Percentiles rank a stretch among this genome's conserved stretches.
These are phyloP conservation scores for Pterocarpus macrocarpus DNA, from an alignment of 306 rosid species.

Conservation along the genomic window DNA sequence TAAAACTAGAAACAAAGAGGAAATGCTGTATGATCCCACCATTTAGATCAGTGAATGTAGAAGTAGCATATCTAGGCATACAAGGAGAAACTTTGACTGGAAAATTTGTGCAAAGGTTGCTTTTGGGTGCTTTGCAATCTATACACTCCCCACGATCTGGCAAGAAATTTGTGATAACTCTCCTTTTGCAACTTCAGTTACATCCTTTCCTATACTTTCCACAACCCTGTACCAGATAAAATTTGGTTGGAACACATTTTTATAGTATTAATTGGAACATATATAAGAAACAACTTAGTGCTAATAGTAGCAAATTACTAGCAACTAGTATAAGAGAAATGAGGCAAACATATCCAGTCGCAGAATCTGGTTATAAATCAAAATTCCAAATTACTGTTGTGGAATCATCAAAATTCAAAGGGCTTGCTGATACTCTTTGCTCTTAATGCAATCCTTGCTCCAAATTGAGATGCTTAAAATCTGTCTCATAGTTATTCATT, in stretches of 20 bases:
- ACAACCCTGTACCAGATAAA: constrained; percentile 61
- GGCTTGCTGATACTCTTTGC: no score
- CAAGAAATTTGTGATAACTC: constrained; percentile 81
- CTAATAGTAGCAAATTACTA: no score
- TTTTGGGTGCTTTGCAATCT: constrained; percentile 75
- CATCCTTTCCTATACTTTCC: constrained; percentile 83
- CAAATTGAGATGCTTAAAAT: background rate
- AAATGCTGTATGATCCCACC: constrained; percentile 76
- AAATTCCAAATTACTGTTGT: no score
- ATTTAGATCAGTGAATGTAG: constrained; percentile 77
- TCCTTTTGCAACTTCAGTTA: constrained; percentile 72
- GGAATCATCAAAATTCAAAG: no score
- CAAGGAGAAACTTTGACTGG: constrained; percentile 67
- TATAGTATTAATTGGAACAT: background rate
- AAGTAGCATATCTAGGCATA: constrained; percentile 68
- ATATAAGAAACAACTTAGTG: background rate
- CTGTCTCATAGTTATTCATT: background rate
- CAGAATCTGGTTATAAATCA: no score
- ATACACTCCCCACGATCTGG: constrained; percentile 74
- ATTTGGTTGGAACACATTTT: constrained; percentile 3
- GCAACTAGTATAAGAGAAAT: no score
- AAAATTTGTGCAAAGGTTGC: constrained; percentile 74
- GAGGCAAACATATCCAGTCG: no score
- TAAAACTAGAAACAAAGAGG: constrained; percentile 77
- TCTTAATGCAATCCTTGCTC: background rate